Evolutionary conservation across 1,139 yeast species (phyloP), one percentile per base, ranked within the genome.

Genomic region (Blastobotrys elegans): DNA sequence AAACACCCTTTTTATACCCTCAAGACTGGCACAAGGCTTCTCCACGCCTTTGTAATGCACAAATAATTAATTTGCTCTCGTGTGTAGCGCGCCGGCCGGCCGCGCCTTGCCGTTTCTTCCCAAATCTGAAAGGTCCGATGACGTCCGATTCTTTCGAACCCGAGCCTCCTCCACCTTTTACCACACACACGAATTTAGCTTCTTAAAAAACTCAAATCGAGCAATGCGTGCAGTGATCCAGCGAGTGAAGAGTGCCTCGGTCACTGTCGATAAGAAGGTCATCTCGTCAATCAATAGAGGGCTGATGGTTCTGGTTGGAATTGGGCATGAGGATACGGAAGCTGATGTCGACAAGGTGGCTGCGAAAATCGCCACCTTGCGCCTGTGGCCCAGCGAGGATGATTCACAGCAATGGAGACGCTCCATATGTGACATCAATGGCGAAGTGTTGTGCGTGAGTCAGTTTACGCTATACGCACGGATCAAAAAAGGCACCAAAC

Each of bases 381-480:
- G 90, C 48, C 61, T 89, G 2, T 90, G 92, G 68, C 96, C 89
- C 50, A 87, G 82, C 48, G 70, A 61, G 3, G 69, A 70, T 2
- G 72, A 73, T 13, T 71, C 77, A 49, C 63, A 76, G 64, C 80
- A 74, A 46, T 74, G 97, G 97, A 67, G 82, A 60, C 71, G 66
- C 54, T 73, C 73, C 42, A 71, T 70, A 1, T 60, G 60, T 20
- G 86, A 82, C 27, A 68, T 76, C 34, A 59, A 69, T 7, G 87
- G 87, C 6, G 80, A 79, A 57, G 76, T 80, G 45, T 60, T 80
- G 10, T 76, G 82, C 4, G 68, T 90, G 1, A 87, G 96, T 3
- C 98, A 90, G 62, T 90, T 90, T 68, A 90, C 98, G 0, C 72
- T 90, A 34, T 80, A 84, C 62, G 97, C 89, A 0, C 83, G 79